Conservation (phyloP, 495 filamentous ascomycete genomes). For the Annulohypoxylon maeteangense region DNA sequence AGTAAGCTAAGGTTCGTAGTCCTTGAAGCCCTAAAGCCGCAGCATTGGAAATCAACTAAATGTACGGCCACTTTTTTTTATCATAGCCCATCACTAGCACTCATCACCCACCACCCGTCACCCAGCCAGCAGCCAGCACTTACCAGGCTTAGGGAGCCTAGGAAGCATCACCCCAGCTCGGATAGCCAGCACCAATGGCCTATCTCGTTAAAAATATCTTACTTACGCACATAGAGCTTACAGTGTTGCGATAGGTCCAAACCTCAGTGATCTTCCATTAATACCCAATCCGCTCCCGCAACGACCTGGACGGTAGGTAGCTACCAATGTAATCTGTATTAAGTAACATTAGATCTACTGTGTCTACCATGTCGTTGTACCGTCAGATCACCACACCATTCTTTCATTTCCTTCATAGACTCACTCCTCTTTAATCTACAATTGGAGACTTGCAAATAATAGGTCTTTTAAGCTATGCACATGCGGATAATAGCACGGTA, state of each 20-base stretch:
- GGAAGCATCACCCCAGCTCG: neutral
- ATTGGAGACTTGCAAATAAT: neutral
- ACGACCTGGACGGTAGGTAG: neutral
- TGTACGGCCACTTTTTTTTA: constrained; percentile 1
- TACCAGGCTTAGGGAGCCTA: neutral
- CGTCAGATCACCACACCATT: neutral
- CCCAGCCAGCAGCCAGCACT: too few species aligned
- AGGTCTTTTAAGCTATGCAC: neutral
- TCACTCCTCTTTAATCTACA: neutral
- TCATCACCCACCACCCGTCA: neutral
- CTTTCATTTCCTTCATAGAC: neutral
- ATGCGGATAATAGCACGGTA: neutral
- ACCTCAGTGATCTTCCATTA: neutral
- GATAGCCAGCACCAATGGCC: neutral
- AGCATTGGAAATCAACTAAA: neutral
- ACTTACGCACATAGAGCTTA: neutral
- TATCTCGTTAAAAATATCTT: constrained; percentile 10
- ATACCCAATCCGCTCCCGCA: neutral
- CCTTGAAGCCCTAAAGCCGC: neutral
- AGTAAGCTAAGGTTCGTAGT: neutral
- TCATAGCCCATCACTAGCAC: neutral
- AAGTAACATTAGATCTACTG: neutral
- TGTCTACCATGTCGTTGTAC: neutral
- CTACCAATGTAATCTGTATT: constrained; percentile 10
- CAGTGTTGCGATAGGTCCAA: neutral